Conservation (phyloP, 352 stramenopile genomes). For the Globisporangium perplexum region DNA sequence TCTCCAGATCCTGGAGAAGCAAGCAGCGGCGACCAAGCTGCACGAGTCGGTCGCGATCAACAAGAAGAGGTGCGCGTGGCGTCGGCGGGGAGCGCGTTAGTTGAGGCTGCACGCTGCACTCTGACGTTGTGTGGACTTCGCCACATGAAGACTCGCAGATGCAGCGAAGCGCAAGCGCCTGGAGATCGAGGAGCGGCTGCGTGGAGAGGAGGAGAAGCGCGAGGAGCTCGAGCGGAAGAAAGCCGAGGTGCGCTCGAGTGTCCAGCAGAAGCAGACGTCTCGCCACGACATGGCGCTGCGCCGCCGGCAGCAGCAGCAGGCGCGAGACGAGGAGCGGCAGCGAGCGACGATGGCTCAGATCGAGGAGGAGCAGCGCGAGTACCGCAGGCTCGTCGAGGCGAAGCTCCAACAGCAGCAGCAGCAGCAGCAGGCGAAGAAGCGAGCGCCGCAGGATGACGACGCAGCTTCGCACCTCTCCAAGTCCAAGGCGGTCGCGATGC, state of each 20-base stretch:
- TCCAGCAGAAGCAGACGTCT: slow-evolving; percentile 10
- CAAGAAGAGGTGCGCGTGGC: slow-evolving; percentile 12
- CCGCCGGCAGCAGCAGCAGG: slow-evolving; percentile 12
- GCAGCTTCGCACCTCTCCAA: slow-evolving; percentile 1
- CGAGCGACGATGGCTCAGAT: slow-evolving; percentile 14
- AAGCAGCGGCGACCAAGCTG: slow-evolving; percentile 19
- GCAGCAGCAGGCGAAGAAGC: slow-evolving; percentile 9
- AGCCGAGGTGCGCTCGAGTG: slow-evolving; percentile 8
- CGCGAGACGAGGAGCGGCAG: slow-evolving; percentile 16
- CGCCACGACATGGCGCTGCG: slow-evolving; percentile 7
- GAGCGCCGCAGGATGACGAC: slow-evolving; percentile 5
- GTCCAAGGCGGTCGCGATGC: background rate
- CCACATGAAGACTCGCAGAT: background rate
- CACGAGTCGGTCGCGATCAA: slow-evolving; percentile 28
- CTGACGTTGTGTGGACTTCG: background rate
- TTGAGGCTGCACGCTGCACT: background rate
- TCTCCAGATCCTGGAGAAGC: slow-evolving; percentile 25
- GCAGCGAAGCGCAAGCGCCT: slow-evolving; percentile 13
- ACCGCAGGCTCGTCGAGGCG: slow-evolving; percentile 14
- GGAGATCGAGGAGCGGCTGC: slow-evolving; percentile 10
- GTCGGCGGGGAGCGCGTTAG: background rate
- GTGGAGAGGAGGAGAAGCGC: slow-evolving; percentile 12
- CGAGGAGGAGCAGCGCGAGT: slow-evolving; percentile 9
- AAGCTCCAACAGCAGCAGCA: slow-evolving; percentile 15
- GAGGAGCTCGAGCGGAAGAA: slow-evolving; percentile 23